Evolutionary conservation across 2,329 filamentous ascomycete species (phyloP).

Genomic region (Seiridium unicorne): DNA sequence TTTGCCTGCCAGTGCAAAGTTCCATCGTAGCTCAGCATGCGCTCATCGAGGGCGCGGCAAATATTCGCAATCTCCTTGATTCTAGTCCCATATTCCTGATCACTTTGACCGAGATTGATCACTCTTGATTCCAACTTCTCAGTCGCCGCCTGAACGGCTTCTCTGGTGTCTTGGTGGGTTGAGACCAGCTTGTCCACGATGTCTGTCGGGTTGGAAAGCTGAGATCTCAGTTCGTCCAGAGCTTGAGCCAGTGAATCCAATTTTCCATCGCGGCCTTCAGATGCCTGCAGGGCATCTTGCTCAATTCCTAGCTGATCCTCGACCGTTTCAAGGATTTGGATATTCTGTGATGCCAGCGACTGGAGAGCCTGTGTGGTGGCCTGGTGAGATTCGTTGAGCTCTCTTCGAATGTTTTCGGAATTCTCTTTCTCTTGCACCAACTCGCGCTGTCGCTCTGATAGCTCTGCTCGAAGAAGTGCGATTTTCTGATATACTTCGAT

Average conservation of each 20-base stretch:
- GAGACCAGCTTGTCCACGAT: too few species aligned
- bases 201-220: not conserved
- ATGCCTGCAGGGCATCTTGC: not conserved
- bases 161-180: too few species aligned
- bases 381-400: constrained; percentile 4
- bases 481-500: not conserved
- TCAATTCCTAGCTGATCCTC: not conserved
- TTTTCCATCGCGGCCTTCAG: not conserved
- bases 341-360: constrained; percentile 4
- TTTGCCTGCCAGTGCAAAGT: not conserved
- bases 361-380: not conserved
- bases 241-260: constrained; percentile 1
- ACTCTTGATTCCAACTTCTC: not conserved
- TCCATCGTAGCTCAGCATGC: not conserved
- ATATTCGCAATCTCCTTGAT: not conserved
- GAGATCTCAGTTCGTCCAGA: not conserved
- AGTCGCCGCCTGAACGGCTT: not conserved
- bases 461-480: not conserved
- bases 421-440: constrained; percentile 1
- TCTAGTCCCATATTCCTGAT: not conserved
- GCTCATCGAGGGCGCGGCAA: not conserved
- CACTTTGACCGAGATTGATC: not conserved
- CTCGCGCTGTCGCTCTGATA: constrained; percentile 6
- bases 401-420: not conserved
- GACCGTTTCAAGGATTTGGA: constrained; percentile 6